phyloP scores from a whole-genome alignment of 192 early-diverging fungal species.

The Gaertneriomyces sp. region DNA sequence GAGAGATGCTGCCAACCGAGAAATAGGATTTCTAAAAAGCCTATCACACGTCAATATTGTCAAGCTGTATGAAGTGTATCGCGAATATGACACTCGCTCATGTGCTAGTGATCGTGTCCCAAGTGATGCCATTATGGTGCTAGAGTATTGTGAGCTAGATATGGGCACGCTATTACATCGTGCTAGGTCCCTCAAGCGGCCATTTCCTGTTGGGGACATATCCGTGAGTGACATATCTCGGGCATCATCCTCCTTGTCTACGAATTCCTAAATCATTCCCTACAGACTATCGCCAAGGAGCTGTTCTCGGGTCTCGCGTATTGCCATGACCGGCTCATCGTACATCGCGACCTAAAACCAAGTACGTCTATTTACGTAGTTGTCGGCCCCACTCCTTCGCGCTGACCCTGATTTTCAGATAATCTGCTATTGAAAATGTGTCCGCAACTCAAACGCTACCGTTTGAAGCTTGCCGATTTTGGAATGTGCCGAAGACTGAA shows the following conservation, averaged over 20 bases:
- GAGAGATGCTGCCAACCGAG: conserved; percentile 10
- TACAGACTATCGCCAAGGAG: too few species aligned
- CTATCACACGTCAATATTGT: conserved; percentile 18
- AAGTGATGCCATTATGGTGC: too few species aligned
- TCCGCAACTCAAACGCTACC: background rate
- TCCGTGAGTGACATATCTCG: too few species aligned
- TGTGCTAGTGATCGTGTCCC: too few species aligned
- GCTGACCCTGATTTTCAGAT: background rate
- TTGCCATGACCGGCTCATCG: conserved; percentile 32
- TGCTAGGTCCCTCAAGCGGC: too few species aligned
- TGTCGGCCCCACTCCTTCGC: background rate
- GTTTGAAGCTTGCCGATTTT: conserved; percentile 33
- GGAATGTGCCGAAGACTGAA: conserved; percentile 15
- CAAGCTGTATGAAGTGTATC: background rate
- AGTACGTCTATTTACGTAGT: background rate
- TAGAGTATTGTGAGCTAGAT: too few species aligned
- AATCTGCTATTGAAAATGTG: too few species aligned
- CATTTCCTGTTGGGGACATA: too few species aligned
- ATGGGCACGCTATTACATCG: too few species aligned
- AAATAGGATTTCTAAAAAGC: conserved; percentile 2
- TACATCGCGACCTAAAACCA: conserved; percentile 38
- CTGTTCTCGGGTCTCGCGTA: conserved; percentile 23
- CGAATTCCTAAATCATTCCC: too few species aligned
- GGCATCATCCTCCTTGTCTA: too few species aligned
- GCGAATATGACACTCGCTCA: too few species aligned